Base-by-base conservation (phyloP, 176 grass and related monocot genomes). In the Dendrocalamus sinicus region DNA sequence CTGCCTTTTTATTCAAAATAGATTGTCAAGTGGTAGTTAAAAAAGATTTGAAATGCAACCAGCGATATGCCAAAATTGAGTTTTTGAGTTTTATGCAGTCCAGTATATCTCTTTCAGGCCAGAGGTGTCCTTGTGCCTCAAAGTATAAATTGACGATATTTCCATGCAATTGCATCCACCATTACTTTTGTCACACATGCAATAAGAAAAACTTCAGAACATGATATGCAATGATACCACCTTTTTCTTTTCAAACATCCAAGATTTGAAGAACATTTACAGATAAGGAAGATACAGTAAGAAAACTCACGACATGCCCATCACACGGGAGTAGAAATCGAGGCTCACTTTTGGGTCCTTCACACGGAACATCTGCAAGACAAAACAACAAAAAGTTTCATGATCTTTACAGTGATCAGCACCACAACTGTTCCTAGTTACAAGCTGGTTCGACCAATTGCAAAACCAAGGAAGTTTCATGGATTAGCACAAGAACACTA, bases 341-440 rank as follows among this genome's bases (percentile, higher is more conserved):
- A 98, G 96, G 79, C 93, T 95, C 40, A 94, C 91, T 95, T 95
- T 95, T 75, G 93, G 96, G 84, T 95, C 96, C 88, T 95, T 98
- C 64, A 98, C 84, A 12, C 90, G 91, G 43, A 98, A 83, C 96
- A 98, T 98, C 93, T 98, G 83, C 43, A 86, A 85, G 81, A 26
- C 57, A 80, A 85, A 78, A 75, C 7, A 23, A 62, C 7, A 60
- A 2, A 82, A 79, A 41, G 47, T n/a, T 70, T 47, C 44, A 41
- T 66, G 3, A 20, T 55, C 9, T 30, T 39, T 45, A 54, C 6
- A 54, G 37, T 7, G 0, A 43, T 24, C 44, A 48, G 58, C 35
- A 55, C 7, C 65, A 50, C 6, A 23, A 88, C 24, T 70, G 8
- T 4, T 55, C 1, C 15, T 24, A 45, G 45, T 24, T 47, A 76